Evolutionary conservation across 371 early-diverging fungal genomes (phyloP).

Genomic region (Funneliformis caledonium): DNA sequence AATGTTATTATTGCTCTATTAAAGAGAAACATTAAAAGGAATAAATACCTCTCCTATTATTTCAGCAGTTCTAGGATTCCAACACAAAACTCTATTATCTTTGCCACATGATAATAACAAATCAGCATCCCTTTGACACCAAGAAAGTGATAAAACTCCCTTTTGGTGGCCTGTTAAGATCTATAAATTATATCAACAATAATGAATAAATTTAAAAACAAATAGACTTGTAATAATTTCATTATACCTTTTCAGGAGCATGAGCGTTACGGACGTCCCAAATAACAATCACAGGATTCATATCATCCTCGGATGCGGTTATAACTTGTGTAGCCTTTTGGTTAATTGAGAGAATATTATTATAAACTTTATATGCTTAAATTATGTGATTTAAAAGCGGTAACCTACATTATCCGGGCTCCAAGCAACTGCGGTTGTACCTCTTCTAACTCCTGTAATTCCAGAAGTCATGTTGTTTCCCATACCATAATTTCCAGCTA

Average conservation of each 20-base stretch:
- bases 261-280: conserved; percentile 96
- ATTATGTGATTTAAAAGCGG: neutral
- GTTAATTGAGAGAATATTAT: neutral
- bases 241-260: conserved; percentile 79
- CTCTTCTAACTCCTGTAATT: conserved; percentile 48
- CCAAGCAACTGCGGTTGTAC: conserved; percentile 92
- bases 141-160: conserved; percentile 86
- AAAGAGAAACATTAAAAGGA: neutral
- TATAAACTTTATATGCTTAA: conserved; percentile 39
- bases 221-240: neutral
- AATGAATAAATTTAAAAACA: conserved; percentile 38
- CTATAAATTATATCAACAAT: conserved; percentile 42
- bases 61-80: conserved; percentile 80
- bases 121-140: conserved; percentile 93
- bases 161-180: conserved; percentile 78
- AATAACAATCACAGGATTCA: conserved; percentile 79
- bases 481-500: conserved; percentile 52
- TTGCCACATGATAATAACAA: conserved; percentile 88
- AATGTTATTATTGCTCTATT: conserved; percentile 40
- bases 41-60: conserved; percentile 67
- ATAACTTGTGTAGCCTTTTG: conserved; percentile 89
- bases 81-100: conserved; percentile 91
- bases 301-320: conserved; percentile 90
- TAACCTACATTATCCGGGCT: conserved; percentile 82
- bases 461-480: conserved; percentile 52